A percentile compares a stretch with the other conserved stretches of the same genome.
These are phyloP conservation scores for Cryoendolithus antarcticus DNA, from an alignment of 2,329 filamentous ascomycete species.

Conservation along the genomic window DNA sequence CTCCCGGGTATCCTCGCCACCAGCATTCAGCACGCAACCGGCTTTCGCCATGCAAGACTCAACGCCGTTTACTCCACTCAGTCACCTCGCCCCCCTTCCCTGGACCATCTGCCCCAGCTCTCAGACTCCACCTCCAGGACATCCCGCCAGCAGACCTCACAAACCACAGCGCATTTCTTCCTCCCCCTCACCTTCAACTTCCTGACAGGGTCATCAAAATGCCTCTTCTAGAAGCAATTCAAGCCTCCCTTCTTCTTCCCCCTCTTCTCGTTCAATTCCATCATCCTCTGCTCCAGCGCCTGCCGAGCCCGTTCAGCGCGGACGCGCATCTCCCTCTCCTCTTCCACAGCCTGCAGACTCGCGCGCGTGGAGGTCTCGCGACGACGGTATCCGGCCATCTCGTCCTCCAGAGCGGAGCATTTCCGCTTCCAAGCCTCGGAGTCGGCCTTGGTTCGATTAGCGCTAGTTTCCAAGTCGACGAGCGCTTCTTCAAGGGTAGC, in stretches of 20 bases:
- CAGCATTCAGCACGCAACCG: too few species aligned
- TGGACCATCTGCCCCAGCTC: too few species aligned
- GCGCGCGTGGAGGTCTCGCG: slow-evolving; percentile 46
- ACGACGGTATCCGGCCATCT: slow-evolving; percentile 52
- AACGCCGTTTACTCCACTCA: too few species aligned
- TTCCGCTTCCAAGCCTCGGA: slow-evolving; percentile 86
- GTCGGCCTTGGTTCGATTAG: slow-evolving; percentile 82
- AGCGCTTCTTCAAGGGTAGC: slow-evolving; percentile 91
- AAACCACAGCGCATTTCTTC: too few species aligned
- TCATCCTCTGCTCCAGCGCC: slow-evolving; percentile 78
- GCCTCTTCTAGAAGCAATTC: slow-evolving; percentile 73
- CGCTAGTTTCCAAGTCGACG: slow-evolving; percentile 82
- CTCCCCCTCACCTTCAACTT: too few species aligned
- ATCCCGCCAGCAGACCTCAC: too few species aligned
- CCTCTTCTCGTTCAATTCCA: slow-evolving; percentile 65
- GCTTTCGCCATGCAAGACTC: too few species aligned
- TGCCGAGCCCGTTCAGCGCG: slow-evolving; percentile 81
- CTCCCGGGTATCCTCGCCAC: too few species aligned
- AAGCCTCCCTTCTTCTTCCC: slow-evolving; percentile 84
- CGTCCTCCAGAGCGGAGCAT: slow-evolving; percentile 59
- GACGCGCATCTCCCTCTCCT: slow-evolving; percentile 84
- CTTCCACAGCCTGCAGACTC: slow-evolving; percentile 80
- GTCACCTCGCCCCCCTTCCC: too few species aligned
- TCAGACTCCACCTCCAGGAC: too few species aligned
- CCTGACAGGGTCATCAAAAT: too few species aligned